Evolutionary conservation across 2,329 filamentous ascomycete species (phyloP).

Genomic region (Alternaria alternata): DNA sequence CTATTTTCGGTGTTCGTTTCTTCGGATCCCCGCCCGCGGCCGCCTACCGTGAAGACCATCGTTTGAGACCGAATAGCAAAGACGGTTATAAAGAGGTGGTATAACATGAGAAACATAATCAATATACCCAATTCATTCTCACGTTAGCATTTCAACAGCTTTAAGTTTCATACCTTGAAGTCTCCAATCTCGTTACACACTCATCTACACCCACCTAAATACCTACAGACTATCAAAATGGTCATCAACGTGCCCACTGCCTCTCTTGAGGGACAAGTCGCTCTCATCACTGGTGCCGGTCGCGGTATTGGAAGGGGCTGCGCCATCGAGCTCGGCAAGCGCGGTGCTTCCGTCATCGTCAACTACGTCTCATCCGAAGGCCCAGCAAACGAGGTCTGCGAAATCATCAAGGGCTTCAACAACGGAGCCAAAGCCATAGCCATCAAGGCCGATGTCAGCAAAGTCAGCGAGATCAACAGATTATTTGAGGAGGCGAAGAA

Average conservation of each 20-base stretch:
- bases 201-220: conserved; percentile 19
- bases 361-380: conserved; percentile 68
- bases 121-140: conserved; percentile 18
- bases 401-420: conserved; percentile 56
- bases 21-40: conserved; percentile 37
- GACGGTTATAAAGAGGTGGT: conserved; percentile 20
- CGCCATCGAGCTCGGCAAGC: conserved; percentile 71
- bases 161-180: conserved; percentile 1
- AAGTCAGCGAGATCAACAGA: conserved; percentile 65
- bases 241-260: conserved; percentile 57
- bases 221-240: conserved; percentile 37
- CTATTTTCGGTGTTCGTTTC: conserved; percentile 33
- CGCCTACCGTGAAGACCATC: conserved; percentile 20
- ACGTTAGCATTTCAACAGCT: not conserved
- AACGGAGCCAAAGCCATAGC: conserved; percentile 63
- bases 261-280: conserved; percentile 61
- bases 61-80: conserved; percentile 21
- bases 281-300: conserved; percentile 69
- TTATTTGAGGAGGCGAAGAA: conserved; percentile 59
- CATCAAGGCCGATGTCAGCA: conserved; percentile 67
- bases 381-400: conserved; percentile 58
- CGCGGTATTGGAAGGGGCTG: conserved; percentile 73
- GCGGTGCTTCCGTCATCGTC: conserved; percentile 70
- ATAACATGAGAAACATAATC: not conserved
- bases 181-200: conserved; percentile 7